Conservation (phyloP, 176 grass and related monocot genomes). For the Bothriochloa decipiens region DNA sequence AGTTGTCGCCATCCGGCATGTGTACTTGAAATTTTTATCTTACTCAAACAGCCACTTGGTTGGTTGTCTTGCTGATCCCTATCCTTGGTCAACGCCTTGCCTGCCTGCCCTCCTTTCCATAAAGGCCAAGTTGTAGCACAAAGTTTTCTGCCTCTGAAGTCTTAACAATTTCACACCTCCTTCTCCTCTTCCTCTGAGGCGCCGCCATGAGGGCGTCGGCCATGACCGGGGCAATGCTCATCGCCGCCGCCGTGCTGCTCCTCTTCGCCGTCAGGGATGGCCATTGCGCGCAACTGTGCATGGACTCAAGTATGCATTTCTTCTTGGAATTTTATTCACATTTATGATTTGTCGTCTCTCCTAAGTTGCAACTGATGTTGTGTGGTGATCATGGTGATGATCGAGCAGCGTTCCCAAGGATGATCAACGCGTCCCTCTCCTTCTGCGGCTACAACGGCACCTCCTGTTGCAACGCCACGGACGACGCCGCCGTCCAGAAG, state of each 20-base stretch:
- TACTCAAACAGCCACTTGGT: conserved; percentile 15
- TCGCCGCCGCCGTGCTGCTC: conserved; percentile 36
- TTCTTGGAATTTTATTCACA: conserved; percentile 16
- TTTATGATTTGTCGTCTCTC: neutral
- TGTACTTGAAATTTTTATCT: neutral
- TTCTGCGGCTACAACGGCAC: conserved; percentile 82
- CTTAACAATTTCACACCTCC: conserved; percentile 1
- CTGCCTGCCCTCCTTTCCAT: neutral
- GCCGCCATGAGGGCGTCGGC: conserved; percentile 40
- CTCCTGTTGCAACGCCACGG: conserved; percentile 84
- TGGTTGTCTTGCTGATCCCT: conserved; percentile 4
- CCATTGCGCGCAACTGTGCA: conserved; percentile 59
- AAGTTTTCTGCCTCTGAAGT: conserved; percentile 10
- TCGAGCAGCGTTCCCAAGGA: conserved; percentile 59
- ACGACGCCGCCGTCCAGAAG: conserved; percentile 54
- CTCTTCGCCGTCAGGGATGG: conserved; percentile 40
- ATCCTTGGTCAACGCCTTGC: conserved; percentile 42
- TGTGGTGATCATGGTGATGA: neutral
- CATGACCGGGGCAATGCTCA: conserved; percentile 1
- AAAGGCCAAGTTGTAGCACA: conserved; percentile 20
- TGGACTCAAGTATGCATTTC: conserved; percentile 52
- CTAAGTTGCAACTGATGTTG: neutral
- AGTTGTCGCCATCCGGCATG: conserved; percentile 37
- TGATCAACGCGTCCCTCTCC: conserved; percentile 58
- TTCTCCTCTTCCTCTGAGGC: conserved; percentile 5